Conservation (phyloP, 2,329 filamentous ascomycete genomes). For the Apiospora kogelbergensis region DNA sequence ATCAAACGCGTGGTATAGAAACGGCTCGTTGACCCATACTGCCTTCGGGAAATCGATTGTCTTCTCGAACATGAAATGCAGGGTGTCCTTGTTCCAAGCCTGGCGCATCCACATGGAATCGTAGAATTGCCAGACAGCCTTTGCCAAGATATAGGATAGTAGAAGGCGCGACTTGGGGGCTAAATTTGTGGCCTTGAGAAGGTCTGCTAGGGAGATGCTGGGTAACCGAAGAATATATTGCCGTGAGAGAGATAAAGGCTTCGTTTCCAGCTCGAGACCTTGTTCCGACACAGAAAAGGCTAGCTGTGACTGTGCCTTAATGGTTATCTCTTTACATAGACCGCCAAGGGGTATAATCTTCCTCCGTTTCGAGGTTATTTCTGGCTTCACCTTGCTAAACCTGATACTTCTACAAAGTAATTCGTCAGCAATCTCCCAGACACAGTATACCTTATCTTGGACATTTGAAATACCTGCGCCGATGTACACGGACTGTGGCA, state of each 20-base stretch:
- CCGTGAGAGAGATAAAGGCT: not conserved
- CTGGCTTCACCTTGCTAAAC: not conserved
- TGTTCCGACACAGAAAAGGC: not conserved
- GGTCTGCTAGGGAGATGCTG: not conserved
- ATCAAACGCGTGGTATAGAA: not conserved
- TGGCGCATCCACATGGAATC: conserved; percentile 14
- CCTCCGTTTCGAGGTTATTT: not conserved
- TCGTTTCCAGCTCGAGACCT: not conserved
- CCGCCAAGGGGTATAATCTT: not conserved
- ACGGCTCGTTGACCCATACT: not conserved
- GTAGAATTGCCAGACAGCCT: conserved; percentile 18
- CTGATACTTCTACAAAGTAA: not conserved
- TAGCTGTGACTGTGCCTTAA: not conserved
- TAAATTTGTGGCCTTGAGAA: not conserved
- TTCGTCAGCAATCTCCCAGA: not conserved
- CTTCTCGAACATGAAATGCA: not conserved
- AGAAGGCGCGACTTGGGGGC: not conserved
- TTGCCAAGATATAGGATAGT: conserved; percentile 10
- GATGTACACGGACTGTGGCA: not conserved
- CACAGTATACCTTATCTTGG: not conserved
- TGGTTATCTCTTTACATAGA: not conserved
- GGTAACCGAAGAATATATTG: not conserved
- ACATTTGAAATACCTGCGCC: not conserved
- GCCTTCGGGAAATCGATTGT: not conserved
- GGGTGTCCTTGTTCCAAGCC: not conserved